Base-by-base conservation (phyloP, 495 filamentous ascomycete genomes). In the Aspergillus cavernicola region DNA sequence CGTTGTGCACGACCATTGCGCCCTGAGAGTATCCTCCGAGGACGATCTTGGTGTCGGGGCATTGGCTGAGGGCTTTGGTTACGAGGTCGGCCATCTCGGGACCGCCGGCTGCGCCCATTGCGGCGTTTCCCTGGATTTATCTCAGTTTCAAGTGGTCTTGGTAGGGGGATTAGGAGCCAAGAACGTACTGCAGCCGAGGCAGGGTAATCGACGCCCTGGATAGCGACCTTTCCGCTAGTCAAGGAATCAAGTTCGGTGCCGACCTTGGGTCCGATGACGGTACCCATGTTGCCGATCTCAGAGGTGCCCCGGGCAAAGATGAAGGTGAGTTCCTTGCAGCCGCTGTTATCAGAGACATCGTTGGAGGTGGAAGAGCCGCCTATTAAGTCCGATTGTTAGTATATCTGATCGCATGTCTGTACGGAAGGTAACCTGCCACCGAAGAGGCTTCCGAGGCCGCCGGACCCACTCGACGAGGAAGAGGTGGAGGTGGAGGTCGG, bases 31-130 rank as follows among this genome's bases (percentile, higher is more conserved):
- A 87, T 24, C 83, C 84, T 6, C 75, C 72, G 9, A 81, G 63
- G n/a, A 84, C 75, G 49, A 86, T 71, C 63, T 83, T 80, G 41
- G 81, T 84, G 32, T 74, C 68, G 1, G 84, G 82, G 56, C 83
- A 87, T 22, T 72, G 62, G n/a, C 53, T 57, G 7, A 78, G 64
- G 2, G 76, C 75, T 9, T 72, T 62, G 28, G 70, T 64, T 23
- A 80, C 76, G 31, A 78, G 70, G 1, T 55, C 54, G 20, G 77
- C 79, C 72, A 83, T 83, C 37, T 61, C 63, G 33, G 61, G 50
- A 1, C 70, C 71, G 16, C 80, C 81, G 2, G 53, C 56, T 4
- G 66, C 60, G 51, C 76, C 77, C 1, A 78, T 62, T 0, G 70
- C 63, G 4, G 58, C 67, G 41, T 84, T 74, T 46, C 76, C 81